phyloP scores from a whole-genome alignment of 805 yeast genomes.

The Blastobotrys robertii region DNA sequence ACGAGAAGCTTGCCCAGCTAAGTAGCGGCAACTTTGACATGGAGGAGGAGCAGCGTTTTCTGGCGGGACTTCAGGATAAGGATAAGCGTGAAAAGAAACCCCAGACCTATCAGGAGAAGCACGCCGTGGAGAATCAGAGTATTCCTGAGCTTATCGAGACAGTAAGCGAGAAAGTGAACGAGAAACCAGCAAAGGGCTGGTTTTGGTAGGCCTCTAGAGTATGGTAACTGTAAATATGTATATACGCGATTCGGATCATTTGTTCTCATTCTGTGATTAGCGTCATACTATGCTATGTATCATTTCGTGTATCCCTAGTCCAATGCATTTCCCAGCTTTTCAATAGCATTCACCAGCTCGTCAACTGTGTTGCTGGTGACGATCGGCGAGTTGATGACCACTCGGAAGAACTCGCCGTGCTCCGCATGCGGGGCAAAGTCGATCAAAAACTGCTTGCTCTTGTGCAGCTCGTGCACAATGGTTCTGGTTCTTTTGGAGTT shows the following conservation, averaged over 20 bases:
- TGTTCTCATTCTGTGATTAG: neutral
- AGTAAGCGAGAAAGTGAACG: too few relatives aligned
- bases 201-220: neutral
- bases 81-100: neutral
- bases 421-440: slow-evolving; percentile 65
- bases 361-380: slow-evolving; percentile 38
- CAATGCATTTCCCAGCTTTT: slow-evolving; percentile 8
- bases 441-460: slow-evolving; percentile 55
- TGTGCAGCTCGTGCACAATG: slow-evolving; percentile 52
- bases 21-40: slow-evolving; percentile 78
- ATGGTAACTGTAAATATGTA: neutral
- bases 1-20: slow-evolving; percentile 72
- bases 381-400: slow-evolving; percentile 68
- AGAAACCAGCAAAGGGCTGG: too few relatives aligned
- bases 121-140: neutral
- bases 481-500: slow-evolving; percentile 50
- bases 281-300: too few relatives aligned
- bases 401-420: slow-evolving; percentile 74
- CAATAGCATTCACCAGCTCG: slow-evolving; percentile 33
- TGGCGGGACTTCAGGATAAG: slow-evolving; percentile 26
- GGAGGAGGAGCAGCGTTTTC: slow-evolving; percentile 64
- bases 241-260: neutral
- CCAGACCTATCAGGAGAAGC: neutral
- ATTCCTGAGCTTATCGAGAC: neutral
- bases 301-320: too few relatives aligned